Evolutionary conservation across 345 rosid genomes (phyloP).

Genomic region (Conringia planisiliqua): DNA sequence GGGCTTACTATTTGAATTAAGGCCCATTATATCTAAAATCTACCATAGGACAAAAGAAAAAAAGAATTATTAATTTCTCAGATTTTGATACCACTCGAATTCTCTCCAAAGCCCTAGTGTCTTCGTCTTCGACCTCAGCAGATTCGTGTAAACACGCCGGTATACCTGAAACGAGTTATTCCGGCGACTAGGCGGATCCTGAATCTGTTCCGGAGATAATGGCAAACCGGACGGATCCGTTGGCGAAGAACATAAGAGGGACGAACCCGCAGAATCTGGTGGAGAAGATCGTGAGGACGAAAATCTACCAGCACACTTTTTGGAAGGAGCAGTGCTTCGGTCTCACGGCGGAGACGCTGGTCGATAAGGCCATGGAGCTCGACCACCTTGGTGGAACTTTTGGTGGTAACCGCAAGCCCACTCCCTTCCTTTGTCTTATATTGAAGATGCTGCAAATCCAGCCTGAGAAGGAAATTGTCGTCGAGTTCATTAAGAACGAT

Average conservation of each 20-base stretch:
- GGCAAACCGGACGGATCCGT: conserved; percentile 92
- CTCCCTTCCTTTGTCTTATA: conserved; percentile 79
- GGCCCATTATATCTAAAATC: neutral
- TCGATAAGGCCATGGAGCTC: conserved; percentile 93
- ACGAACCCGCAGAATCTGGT: conserved; percentile 87
- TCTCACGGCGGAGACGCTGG: conserved; percentile 81
- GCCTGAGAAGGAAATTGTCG: conserved; percentile 90
- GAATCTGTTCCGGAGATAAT: conserved; percentile 18
- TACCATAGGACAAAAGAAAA: neutral
- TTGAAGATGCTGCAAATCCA: conserved; percentile 95
- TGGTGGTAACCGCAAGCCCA: conserved; percentile 84
- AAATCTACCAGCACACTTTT: conserved; percentile 76
- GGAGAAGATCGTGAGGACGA: conserved; percentile 72
- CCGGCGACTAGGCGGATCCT: neutral
- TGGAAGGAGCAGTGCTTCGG: conserved; percentile 98
- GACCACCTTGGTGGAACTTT: conserved; percentile 80
- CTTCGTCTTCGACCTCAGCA: conserved; percentile 13
- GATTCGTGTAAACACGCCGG: neutral
- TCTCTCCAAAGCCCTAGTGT: conserved; percentile 15
- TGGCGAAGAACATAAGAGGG: conserved; percentile 80
- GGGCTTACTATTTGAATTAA: neutral
- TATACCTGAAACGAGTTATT: neutral
- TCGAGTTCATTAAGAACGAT: conserved; percentile 86
- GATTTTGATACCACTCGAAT: neutral
- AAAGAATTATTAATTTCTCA: neutral